Conservation (phyloP, 2,329 filamentous ascomycete species). For the Calonectria pteridis region DNA sequence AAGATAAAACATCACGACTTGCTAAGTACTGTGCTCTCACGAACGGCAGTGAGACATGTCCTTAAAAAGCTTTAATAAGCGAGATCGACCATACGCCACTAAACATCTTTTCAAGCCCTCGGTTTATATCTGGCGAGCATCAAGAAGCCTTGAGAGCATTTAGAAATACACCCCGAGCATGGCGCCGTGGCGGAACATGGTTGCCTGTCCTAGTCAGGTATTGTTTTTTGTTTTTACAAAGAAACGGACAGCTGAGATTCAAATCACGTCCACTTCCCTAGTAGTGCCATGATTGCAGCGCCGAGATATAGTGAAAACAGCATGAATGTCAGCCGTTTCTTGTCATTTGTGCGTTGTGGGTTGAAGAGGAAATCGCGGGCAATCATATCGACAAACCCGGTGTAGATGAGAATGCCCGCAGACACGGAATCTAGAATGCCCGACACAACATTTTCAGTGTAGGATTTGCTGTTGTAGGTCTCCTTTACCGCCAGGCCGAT, state of each 20-base stretch:
- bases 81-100: neutral
- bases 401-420: slow-evolving; percentile 89
- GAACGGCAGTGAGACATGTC: neutral
- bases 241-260: neutral
- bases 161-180: neutral
- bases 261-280: slow-evolving; percentile 82
- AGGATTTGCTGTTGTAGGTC: slow-evolving; percentile 43
- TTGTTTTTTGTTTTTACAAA: neutral
- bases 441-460: slow-evolving; percentile 72
- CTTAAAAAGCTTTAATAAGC: neutral
- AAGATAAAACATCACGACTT: neutral
- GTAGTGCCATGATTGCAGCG: slow-evolving; percentile 78
- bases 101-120: neutral
- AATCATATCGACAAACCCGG: slow-evolving; percentile 87
- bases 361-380: slow-evolving; percentile 86
- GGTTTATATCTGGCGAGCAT: neutral
- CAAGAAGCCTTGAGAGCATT: neutral
- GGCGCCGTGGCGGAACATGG: neutral
- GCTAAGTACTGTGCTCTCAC: neutral
- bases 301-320: slow-evolving; percentile 74
- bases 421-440: slow-evolving; percentile 87
- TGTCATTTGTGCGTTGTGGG: slow-evolving; percentile 74
- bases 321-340: slow-evolving; percentile 64
- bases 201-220: neutral
- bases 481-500: slow-evolving; percentile 59